Evolutionary conservation across 768 basidiomycete genomes (phyloP), one percentile per base, ranked within the genome.

Genomic region (Cyclocybe aegerita): DNA sequence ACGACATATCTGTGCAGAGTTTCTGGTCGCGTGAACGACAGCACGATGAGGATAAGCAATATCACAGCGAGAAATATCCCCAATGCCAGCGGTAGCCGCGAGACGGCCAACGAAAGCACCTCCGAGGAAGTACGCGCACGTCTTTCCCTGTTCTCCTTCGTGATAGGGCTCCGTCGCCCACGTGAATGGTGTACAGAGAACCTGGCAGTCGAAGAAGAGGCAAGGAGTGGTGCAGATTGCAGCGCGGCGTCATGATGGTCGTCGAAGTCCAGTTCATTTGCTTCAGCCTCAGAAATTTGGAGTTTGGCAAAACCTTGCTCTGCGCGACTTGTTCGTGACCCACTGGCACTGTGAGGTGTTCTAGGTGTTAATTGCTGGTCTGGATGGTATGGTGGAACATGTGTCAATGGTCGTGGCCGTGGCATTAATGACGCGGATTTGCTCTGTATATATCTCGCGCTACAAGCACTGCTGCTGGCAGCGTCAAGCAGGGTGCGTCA

Each of bases 271-370:
- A 68, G 66, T 15, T 74, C 70, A 36, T 71, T 67, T 15, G 60
- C 54, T 49, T 77, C 23, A 23, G 23, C 23, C 23, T 23, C 69
- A 15, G 76, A 67, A 10, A 79, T 68, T 49, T 82, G 80, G n/a
- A 71, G 59, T 40, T 76, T 76, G 7, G 73, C 72, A 60, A 76
- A 74, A 7, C 71, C 77, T 60, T 81, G 79, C 60, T 84, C 80
- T 43, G 76, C 75, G 60, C 75, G 73, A 43, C 81, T 83, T 37
- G 81, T 73, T 54, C 79, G 79, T 33, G 81, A 80, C 39, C 63
- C 63, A 34, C 39, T 50, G 32, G 41, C 31, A 17, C 52, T 58
- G 64, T 80, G 83, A 45, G 84, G 83, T 29, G 84, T 85, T 48
- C 84, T 72, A 2, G 84, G 84, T 12, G 82, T 84, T 29, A 79